phyloP scores from a whole-genome alignment of 1,284 basidiomycete genomes.

The Ustilago trichophora region DNA sequence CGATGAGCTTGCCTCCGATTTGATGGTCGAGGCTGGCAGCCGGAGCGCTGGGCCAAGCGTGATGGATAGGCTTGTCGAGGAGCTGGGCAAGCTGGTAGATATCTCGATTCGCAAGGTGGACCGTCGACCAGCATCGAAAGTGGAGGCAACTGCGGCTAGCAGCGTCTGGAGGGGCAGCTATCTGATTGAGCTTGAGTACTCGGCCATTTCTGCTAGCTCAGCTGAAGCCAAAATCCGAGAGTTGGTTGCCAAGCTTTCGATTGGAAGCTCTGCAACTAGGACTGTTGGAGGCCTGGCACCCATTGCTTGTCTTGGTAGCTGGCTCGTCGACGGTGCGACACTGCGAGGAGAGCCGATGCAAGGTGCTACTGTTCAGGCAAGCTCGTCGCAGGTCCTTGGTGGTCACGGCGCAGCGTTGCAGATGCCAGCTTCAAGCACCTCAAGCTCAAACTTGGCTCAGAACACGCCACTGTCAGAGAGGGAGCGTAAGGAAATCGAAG shows the following conservation, averaged over 20 bases:
- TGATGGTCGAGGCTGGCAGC: slow-evolving; percentile 17
- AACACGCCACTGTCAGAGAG: slow-evolving; percentile 12
- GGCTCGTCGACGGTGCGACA: slow-evolving; percentile 30
- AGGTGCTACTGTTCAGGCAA: background rate
- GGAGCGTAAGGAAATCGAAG: slow-evolving; percentile 40
- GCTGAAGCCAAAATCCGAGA: slow-evolving; percentile 27
- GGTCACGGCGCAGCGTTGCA: slow-evolving; percentile 4
- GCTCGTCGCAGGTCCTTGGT: background rate
- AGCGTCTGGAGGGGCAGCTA: slow-evolving; percentile 42
- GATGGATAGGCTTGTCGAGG: slow-evolving; percentile 9
- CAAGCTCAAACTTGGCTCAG: background rate
- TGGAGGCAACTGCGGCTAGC: background rate
- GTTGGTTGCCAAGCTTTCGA: slow-evolving; percentile 17
- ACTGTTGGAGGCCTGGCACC: slow-evolving; percentile 3
- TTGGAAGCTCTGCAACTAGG: slow-evolving; percentile 10
- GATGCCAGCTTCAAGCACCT: slow-evolving; percentile 10
- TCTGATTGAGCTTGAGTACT: slow-evolving; percentile 40
- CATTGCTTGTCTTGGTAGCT: slow-evolving; percentile 30
- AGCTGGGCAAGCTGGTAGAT: slow-evolving; percentile 10
- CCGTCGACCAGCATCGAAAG: slow-evolving; percentile 26
- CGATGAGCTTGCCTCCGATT: slow-evolving; percentile 25
- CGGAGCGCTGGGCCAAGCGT: slow-evolving; percentile 1
- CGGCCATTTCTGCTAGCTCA: slow-evolving; percentile 3
- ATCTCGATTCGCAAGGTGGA: slow-evolving; percentile 39
- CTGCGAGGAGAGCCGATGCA: slow-evolving; percentile 6